Base-by-base conservation (phyloP, 1,284 basidiomycete species). In the Spongiforma sp. region DNA sequence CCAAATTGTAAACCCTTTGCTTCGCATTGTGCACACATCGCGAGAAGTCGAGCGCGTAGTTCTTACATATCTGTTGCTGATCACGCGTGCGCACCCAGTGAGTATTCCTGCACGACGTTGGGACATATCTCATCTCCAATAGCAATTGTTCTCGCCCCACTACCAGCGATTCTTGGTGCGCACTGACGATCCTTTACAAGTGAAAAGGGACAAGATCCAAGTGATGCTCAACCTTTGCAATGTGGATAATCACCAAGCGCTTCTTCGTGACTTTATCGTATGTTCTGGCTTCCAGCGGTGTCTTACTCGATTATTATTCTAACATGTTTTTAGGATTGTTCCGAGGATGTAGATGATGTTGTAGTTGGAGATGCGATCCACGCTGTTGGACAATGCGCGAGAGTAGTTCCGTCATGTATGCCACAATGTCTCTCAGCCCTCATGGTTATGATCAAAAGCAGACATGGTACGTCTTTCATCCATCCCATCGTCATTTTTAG, bases 181-280 rank as follows among this genome's bases (percentile, higher is more conserved):
- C 12, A 80, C 87, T 3, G 82, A 88, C 57, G 95, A 96, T 72
- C 76, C 86, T 6, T 77, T 78, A 0, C 82, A 83, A 60, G 86
- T 89, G 36, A 95, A 95, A 76, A 82, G 80, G 65, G 83, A 86
- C 64, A 97, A 97, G 76, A 85, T 97, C 58, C 83, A 82, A 34
- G 82, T 95, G 2, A 79, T 98, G 57, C 78, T 90, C 11, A 82
- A 83, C 6, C 75, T 97, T 8, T 81, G 91, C 56, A 85, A 83
- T 26, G 69, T 79, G 26, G 89, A 92, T 37, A 96, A 91, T 68
- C 87, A 91, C 59, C 82, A 87, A 52, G 79, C 84, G 0, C 83
- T 95, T 12, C 79, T 97, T 64, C 82, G 89, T 34, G 96, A 98
- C 75, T 89, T 96, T 69, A 89, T 91, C 70, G 94, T 95, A 59